These are phyloP conservation scores for Colletotrichum paranaense DNA, from an alignment of 2,329 filamentous ascomycete species.

Conservation along the genomic window DNA sequence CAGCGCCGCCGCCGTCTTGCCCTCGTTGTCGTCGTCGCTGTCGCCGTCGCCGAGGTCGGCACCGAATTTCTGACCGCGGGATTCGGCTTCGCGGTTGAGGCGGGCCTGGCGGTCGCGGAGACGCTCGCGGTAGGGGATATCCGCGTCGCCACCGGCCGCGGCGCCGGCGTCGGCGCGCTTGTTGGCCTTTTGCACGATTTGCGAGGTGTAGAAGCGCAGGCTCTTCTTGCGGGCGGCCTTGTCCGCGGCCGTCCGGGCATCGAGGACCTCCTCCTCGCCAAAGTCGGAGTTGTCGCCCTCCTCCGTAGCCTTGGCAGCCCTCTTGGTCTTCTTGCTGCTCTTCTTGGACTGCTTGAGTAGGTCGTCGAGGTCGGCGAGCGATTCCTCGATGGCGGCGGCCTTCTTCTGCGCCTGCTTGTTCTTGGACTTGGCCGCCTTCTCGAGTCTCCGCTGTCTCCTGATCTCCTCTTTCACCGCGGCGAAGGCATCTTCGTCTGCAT, in stretches of 20 bases:
- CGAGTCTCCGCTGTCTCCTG: conserved; percentile 53
- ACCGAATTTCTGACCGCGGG: conserved; percentile 77
- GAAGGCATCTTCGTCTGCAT: conserved; percentile 41
- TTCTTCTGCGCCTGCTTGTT: conserved; percentile 64
- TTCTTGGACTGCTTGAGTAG: conserved; percentile 61
- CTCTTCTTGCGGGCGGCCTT: conserved; percentile 92
- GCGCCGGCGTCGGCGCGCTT: conserved; percentile 80
- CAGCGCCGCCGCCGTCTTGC: conserved; percentile 59
- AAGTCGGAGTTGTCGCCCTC: conserved; percentile 84
- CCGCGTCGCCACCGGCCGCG: conserved; percentile 81
- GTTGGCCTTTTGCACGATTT: conserved; percentile 94
- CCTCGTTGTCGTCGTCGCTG: conserved; percentile 77
- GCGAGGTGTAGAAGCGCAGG: conserved; percentile 96
- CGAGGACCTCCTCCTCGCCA: conserved; percentile 86
- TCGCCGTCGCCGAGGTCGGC: conserved; percentile 73
- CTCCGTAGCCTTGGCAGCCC: conserved; percentile 46
- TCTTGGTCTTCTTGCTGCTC: conserved; percentile 58
- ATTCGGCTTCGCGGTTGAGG: conserved; percentile 89
- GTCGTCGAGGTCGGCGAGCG: conserved; percentile 75
- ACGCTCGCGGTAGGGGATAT: conserved; percentile 90
- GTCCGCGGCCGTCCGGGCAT: conserved; percentile 82
- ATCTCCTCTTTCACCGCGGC: conserved; percentile 43
- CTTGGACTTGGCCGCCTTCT: conserved; percentile 52
- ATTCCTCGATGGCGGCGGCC: conserved; percentile 75
- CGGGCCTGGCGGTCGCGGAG: conserved; percentile 86